A percentile compares a stretch with the other conserved stretches of the same genome.
These are phyloP conservation scores for Alectoria sarmentosa DNA, from an alignment of 495 filamentous ascomycete species.

Conservation along the genomic window DNA sequence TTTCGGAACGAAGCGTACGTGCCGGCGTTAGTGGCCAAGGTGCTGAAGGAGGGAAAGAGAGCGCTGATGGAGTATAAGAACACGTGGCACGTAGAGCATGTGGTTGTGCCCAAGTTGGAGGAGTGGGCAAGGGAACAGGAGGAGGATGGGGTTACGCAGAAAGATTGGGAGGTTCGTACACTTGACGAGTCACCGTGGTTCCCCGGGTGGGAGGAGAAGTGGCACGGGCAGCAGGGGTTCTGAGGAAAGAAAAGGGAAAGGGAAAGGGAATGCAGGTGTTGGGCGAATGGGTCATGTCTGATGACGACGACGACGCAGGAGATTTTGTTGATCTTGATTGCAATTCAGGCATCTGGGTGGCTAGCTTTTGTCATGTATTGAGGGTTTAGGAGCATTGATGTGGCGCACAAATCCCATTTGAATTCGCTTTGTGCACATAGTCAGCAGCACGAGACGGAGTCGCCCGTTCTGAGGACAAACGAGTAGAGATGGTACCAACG, in stretches of 20 bases:
- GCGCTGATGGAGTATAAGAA: conserved; percentile 76
- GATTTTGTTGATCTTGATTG: too few relatives aligned
- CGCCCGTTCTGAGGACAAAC: neutral
- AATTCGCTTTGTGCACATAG: too few relatives aligned
- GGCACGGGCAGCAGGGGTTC: conserved; percentile 71
- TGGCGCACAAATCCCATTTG: too few relatives aligned
- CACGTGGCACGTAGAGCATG: conserved; percentile 77
- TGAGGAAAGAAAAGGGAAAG: conserved; percentile 23
- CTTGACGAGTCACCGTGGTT: conserved; percentile 78
- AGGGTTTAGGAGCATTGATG: too few relatives aligned
- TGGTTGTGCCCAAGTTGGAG: conserved; percentile 61
- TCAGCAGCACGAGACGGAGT: too few relatives aligned
- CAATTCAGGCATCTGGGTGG: neutral
- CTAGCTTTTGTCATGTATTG: neutral
- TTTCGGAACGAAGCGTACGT: conserved; percentile 70
- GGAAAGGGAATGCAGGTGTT: neutral
- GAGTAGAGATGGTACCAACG: neutral
- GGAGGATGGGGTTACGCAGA: conserved; percentile 50
- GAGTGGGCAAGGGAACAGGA: conserved; percentile 65
- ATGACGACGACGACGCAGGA: neutral
- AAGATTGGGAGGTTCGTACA: conserved; percentile 67
- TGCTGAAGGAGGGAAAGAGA: conserved; percentile 66
- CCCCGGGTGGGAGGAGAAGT: conserved; percentile 77
- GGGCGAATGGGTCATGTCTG: neutral
- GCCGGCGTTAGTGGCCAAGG: conserved; percentile 58